Conservation (phyloP, 768 basidiomycete species). For the Auriculariales sp. region DNA sequence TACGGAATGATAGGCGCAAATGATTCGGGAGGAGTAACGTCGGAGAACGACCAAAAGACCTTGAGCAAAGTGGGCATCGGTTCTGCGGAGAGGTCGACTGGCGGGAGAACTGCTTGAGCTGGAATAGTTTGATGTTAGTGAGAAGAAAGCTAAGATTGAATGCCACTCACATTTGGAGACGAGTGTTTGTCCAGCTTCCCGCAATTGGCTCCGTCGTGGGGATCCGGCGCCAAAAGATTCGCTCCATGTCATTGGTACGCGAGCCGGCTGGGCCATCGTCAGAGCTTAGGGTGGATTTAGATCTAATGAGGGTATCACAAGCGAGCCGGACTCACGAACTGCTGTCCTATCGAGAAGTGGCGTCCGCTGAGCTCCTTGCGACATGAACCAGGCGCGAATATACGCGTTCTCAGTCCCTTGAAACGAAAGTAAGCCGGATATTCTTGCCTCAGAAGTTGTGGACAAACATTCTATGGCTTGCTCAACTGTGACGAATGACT, state of each 20-base stretch:
- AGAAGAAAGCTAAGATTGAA: background rate
- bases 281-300: constrained; percentile 2
- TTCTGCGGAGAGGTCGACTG: constrained; percentile 28
- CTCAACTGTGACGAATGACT: constrained; percentile 67
- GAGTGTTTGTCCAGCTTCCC: constrained; percentile 56
- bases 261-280: constrained; percentile 46
- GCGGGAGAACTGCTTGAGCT: constrained; percentile 13
- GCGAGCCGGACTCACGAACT: constrained; percentile 5
- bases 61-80: constrained; percentile 64
- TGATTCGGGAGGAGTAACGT: constrained; percentile 21
- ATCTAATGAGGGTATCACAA: background rate
- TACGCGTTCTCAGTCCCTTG: constrained; percentile 90
- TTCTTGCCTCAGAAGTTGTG: background rate
- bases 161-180: constrained; percentile 39
- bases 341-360: constrained; percentile 28
- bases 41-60: constrained; percentile 63
- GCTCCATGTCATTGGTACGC: constrained; percentile 31
- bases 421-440: background rate
- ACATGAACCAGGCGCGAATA: constrained; percentile 62
- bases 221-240: constrained; percentile 42
- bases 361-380: constrained; percentile 39
- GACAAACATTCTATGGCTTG: constrained; percentile 85
- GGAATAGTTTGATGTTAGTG: constrained; percentile 7
- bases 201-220: constrained; percentile 52
- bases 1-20: constrained; percentile 56